A percentile compares a stretch with the other conserved stretches of the same genome.
Conservation (phyloP, 1,284 basidiomycete species). For the Cryptococcus depauperatus region DNA sequence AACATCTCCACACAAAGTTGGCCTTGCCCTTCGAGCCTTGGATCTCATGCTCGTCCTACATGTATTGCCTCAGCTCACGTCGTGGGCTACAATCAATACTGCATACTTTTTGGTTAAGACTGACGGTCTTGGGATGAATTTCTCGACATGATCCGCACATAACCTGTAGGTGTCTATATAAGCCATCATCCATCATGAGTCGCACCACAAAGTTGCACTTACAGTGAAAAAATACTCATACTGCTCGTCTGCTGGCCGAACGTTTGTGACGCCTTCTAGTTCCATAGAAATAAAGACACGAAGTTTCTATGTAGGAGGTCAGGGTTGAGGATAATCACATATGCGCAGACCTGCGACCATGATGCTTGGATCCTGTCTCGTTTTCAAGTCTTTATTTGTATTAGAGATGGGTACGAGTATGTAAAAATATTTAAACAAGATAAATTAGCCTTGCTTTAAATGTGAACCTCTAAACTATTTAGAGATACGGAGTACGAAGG, state of each 20-base stretch:
- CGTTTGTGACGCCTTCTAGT: constrained; percentile 40
- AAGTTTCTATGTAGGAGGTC: constrained; percentile 44
- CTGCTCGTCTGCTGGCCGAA: constrained; percentile 32
- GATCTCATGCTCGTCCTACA: constrained; percentile 40
- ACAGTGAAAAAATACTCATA: constrained; percentile 45
- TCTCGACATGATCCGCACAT: constrained; percentile 40
- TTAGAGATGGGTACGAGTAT: too few relatives aligned
- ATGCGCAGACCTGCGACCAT: neutral
- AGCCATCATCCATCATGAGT: neutral
- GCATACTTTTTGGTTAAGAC: constrained; percentile 35
- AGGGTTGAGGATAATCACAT: neutral
- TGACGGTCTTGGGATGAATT: constrained; percentile 41
- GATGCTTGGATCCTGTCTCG: too few relatives aligned
- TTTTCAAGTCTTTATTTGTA: too few relatives aligned
- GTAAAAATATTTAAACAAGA: too few relatives aligned
- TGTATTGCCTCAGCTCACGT: neutral
- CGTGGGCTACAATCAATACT: neutral
- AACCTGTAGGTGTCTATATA: constrained; percentile 21
- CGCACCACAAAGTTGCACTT: constrained; percentile 7
- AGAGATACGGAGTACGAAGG: too few relatives aligned
- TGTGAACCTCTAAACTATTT: too few relatives aligned
- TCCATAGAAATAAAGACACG: constrained; percentile 42
- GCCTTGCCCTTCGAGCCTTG: constrained; percentile 42
- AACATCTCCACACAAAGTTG: constrained; percentile 44
- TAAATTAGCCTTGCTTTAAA: too few relatives aligned